Percentiles rank a stretch among this genome's conserved stretches.
Evolutionary conservation across 2,329 filamentous ascomycete species (phyloP).

Genomic region (Ceratocystis smalleyi): DNA sequence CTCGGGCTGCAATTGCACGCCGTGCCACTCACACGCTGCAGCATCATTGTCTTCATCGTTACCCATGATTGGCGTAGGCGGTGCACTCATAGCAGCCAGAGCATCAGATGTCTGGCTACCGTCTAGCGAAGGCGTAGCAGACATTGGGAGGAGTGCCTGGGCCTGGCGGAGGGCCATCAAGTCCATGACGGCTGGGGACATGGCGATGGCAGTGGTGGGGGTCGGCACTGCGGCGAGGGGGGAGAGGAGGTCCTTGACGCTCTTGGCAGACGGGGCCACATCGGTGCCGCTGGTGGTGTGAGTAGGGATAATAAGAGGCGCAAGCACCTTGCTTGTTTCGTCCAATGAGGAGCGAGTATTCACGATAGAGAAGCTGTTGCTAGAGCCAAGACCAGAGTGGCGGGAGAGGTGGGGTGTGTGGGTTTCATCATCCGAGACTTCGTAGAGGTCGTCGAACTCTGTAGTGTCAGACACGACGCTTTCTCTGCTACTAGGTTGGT

Average conservation of each 20-base stretch:
- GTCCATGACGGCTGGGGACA: constrained; percentile 60
- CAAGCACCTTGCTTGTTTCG: constrained; percentile 21
- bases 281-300: not conserved
- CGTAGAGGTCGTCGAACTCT: constrained; percentile 77
- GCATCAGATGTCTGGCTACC: constrained; percentile 82
- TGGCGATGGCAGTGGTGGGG: constrained; percentile 51
- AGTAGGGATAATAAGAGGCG: constrained; percentile 38
- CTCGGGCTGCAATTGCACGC: constrained; percentile 60
- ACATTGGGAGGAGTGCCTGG: constrained; percentile 54
- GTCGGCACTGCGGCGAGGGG: constrained; percentile 45
- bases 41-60: constrained; percentile 35
- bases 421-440: constrained; percentile 66
- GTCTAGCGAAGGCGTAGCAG: constrained; percentile 75
- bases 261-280: constrained; percentile 18
- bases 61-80: constrained; percentile 63
- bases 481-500: constrained; percentile 41
- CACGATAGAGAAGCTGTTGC: not conserved
- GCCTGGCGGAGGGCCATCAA: constrained; percentile 50
- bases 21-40: constrained; percentile 47
- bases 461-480: constrained; percentile 49
- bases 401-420: constrained; percentile 18
- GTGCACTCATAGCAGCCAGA: constrained; percentile 66
- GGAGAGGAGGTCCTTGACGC: constrained; percentile 31
- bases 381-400: not conserved
- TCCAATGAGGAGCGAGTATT: not conserved